Percentiles rank a stretch among this genome's conserved stretches.
Evolutionary conservation across 1,139 yeast genomes (phyloP).

Genomic region (Suhomyces guaymorum): DNA sequence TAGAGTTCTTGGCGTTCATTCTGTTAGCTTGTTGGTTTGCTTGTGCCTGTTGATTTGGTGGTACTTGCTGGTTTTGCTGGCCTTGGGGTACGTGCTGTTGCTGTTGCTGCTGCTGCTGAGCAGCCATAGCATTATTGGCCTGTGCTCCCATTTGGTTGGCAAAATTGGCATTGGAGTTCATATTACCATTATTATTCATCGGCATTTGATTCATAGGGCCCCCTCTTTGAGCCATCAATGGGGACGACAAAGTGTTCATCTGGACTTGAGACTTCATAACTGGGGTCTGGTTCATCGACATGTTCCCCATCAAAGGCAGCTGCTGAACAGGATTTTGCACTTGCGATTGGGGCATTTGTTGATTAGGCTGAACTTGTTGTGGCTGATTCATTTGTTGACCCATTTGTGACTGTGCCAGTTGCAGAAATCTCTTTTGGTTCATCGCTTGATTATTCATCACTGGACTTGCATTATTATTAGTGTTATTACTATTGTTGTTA

Average conservation of each 20-base stretch:
- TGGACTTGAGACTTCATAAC: slow-evolving; percentile 24
- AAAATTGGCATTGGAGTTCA: slow-evolving; percentile 9
- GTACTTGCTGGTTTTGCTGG: not conserved
- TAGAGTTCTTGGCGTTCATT: slow-evolving; percentile 10
- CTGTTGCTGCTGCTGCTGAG: slow-evolving; percentile 1
- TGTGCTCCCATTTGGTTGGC: slow-evolving; percentile 2
- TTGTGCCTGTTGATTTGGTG: slow-evolving; percentile 1
- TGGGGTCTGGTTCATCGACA: slow-evolving; percentile 19
- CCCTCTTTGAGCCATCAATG: slow-evolving; percentile 25
- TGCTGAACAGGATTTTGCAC: slow-evolving; percentile 14
- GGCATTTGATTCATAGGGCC: slow-evolving; percentile 12
- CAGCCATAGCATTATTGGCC: not conserved
- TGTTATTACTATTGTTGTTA: slow-evolving; percentile 24
- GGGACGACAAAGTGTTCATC: slow-evolving; percentile 22
- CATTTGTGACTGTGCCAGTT: slow-evolving; percentile 10
- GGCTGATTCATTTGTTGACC: slow-evolving; percentile 13
- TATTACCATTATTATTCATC: slow-evolving; percentile 13
- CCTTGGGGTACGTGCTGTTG: slow-evolving; percentile 1
- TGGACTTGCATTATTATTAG: slow-evolving; percentile 11
- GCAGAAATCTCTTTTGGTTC: slow-evolving; percentile 9
- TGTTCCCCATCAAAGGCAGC: slow-evolving; percentile 27
- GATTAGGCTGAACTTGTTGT: slow-evolving; percentile 15
- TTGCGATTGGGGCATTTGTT: slow-evolving; percentile 9
- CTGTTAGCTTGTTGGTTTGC: slow-evolving; percentile 4
- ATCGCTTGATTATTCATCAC: slow-evolving; percentile 9